phyloP scores from a whole-genome alignment of 2,329 filamentous ascomycete species.

The Aspergillus carbonarius region DNA sequence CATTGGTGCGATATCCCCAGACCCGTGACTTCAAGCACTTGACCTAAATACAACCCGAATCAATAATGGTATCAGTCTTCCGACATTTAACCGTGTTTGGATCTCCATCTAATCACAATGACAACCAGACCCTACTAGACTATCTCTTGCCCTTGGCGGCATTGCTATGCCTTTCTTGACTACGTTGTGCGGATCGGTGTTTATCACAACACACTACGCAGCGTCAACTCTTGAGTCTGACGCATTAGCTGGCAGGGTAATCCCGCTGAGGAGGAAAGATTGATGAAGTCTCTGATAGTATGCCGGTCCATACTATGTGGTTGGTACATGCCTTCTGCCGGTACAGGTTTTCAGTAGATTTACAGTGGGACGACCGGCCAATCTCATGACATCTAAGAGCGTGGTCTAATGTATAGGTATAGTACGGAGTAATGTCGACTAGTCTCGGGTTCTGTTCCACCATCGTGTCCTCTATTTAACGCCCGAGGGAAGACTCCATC shows the following conservation, averaged over 20 bases:
- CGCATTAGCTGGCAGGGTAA: not conserved
- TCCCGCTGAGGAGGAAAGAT: not conserved
- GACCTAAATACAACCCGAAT: not conserved
- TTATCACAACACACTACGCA: not conserved
- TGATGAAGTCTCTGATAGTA: not conserved
- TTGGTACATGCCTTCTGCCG: not conserved
- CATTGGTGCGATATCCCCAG: not conserved
- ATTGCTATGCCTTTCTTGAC: not conserved
- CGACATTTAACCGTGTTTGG: not conserved
- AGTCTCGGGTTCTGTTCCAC: not conserved
- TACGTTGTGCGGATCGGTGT: not conserved
- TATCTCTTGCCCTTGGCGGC: not conserved
- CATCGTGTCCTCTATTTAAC: too few relatives aligned
- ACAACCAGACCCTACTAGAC: not conserved
- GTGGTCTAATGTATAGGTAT: not conserved
- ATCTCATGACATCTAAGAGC: not conserved
- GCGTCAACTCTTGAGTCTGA: not conserved
- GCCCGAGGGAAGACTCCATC: too few relatives aligned
- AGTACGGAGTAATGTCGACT: not conserved
- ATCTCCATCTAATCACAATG: not conserved
- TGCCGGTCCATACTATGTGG: not conserved
- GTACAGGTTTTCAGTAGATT: not conserved
- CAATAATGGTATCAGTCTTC: not conserved
- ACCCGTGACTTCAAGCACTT: not conserved
- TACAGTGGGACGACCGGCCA: not conserved